Evolutionary conservation across 495 filamentous ascomycete species (phyloP), one percentile per base, ranked within the genome.

Genomic region (Cercophora sp.): DNA sequence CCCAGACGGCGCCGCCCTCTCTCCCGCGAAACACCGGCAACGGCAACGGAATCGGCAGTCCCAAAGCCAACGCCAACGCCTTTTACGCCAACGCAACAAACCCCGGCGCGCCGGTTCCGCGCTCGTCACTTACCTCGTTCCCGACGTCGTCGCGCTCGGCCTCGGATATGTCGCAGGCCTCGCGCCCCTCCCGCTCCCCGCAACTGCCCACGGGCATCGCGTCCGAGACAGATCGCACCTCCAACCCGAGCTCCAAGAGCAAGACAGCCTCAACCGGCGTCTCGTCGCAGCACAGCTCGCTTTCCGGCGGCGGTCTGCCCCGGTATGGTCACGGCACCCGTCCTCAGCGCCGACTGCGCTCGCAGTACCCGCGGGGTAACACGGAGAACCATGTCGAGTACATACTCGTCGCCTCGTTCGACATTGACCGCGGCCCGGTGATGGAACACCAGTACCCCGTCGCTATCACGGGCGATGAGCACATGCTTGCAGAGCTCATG

Each of bases 361-460:
- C 91, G 35, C 91, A 96, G 64, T 96, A 96, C 65, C 90, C 91
- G 1, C 76, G 82, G 8, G 83, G 89, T 49, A 83, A 71, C 35
- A 65, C 79, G 26, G 91, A 96, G 69, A 90, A 87, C 55, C 93
- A 99, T 84, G 93, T 99, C 64, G 93, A 97, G 66, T 99, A 96
- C 64, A 96, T 99, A 49, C 77, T 99, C n/a, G 94, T 99, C 44
- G 93, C 93, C 0, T 93, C 91, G 2, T 99, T 99, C 68, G 89
- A 96, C 63, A 95, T 96, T 59, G 91, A 97, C 64, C 84, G 88
- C 48, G 93, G 93, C 10, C 91, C 91, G 48, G 84, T 96, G 56
- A 97, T 99, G 93, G 94, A 99, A 65, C 91, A 97, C 64, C 93
- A 99, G 61, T 97, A 90, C 59, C 93, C 93, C 0, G 87, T 85